Percentiles rank a stretch among this genome's conserved stretches.
These are phyloP conservation scores for Camellia japonica DNA, from an alignment of 148 eudicot species.

Conservation along the genomic window DNA sequence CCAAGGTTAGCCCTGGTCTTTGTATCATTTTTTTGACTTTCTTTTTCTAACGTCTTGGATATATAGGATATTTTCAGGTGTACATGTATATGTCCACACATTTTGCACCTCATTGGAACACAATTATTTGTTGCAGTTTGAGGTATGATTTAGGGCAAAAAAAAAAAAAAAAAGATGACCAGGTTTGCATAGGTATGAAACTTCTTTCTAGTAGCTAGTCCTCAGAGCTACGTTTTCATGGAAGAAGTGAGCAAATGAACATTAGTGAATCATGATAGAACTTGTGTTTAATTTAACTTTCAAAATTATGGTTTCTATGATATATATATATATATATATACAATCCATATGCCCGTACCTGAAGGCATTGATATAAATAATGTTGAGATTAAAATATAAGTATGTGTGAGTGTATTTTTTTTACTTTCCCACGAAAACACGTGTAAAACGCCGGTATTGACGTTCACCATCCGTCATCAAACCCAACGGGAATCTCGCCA, in stretches of 20 bases:
- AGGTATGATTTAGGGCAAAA: conserved; percentile 79
- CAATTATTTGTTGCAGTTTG: conserved; percentile 46
- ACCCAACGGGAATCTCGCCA: too few species aligned
- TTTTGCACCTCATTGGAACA: conserved; percentile 6
- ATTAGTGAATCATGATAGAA: conserved; percentile 8
- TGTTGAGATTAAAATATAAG: too few species aligned
- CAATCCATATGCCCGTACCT: too few species aligned
- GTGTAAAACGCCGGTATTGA: too few species aligned
- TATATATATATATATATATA: too few species aligned
- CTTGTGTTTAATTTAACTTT: background rate
- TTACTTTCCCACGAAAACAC: too few species aligned
- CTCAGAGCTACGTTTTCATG: background rate
- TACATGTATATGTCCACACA: background rate
- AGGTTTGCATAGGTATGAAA: conserved; percentile 87
- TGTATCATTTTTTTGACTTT: background rate
- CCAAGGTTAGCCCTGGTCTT: conserved; percentile 53
- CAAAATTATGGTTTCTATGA: background rate
- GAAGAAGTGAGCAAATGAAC: conserved; percentile 3
- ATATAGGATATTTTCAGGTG: background rate
- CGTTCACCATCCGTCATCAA: too few species aligned
- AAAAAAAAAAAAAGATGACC: conserved; percentile 89
- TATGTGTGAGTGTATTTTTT: too few species aligned
- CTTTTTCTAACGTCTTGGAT: background rate
- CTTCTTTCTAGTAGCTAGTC: background rate
- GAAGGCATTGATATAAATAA: too few species aligned